Base-by-base conservation (phyloP, 441 rosid genomes). In the Erodium moschatum region DNA sequence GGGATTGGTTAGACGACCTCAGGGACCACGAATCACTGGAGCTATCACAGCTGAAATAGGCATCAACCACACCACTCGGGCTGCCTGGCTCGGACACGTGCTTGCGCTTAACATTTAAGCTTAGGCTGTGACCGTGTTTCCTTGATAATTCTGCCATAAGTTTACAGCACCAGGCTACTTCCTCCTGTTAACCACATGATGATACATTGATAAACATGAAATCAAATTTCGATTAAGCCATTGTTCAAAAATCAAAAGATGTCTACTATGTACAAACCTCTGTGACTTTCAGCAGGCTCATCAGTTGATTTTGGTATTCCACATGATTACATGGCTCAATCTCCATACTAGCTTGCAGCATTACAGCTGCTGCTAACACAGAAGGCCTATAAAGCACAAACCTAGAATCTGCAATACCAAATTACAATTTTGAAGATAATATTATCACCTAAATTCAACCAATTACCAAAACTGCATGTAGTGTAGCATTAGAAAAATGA, bases 291-390 rank as follows among this genome's bases (percentile, higher is more conserved):
- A 85, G 85, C 18, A 80, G 79, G 65, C 64, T 69, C 81, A 79
- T 74, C 18, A 87, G 86, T 75, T 80, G 86, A 68, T 80, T 76
- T 72, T 78, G 77, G 73, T 79, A 83, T 69, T 76, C 82, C 33
- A 70, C 62, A 65, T 73, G 77, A 64, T 79, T 72, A 76, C 68
- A 76, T 54, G 79, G 79, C 73, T 81, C 81, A 60, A 79, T 68
- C 74, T 83, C 87, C 66, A 75, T 76, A 46, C 80, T 69, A 46
- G 77, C 82, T 80, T 74, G 82, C 70, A 81, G 77, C 87, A 87
- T 84, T 73, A 77, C 75, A 16, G 92, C 85, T 56, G 86, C 67
- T 50, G 92, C 89, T 62, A 81, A 70, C 69, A 73, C 75, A n/a
- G 92, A 87, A 7, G 92, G 82, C 18, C 69, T 72, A 61, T 65